Percentiles rank a stretch among this genome's conserved stretches.
Conservation (phyloP, 2,329 filamentous ascomycete species). For the Colletotrichum australisinense region DNA sequence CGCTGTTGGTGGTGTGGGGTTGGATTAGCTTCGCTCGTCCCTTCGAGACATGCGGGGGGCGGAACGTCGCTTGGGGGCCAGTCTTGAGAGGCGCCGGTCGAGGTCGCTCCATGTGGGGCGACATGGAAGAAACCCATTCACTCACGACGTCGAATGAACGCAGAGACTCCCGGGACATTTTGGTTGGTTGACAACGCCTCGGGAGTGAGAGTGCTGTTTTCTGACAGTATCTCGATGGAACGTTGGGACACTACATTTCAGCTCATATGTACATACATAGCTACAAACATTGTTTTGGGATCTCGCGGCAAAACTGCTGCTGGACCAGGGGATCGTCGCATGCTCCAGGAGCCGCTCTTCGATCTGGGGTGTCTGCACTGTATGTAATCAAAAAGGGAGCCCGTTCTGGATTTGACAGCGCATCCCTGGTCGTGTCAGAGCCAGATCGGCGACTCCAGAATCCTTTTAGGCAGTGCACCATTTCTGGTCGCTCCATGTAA, state of each 20-base stretch:
- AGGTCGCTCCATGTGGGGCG: background rate
- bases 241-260: background rate
- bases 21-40: background rate
- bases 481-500: too few species aligned
- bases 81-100: background rate
- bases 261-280: background rate
- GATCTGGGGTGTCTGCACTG: background rate
- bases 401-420: background rate
- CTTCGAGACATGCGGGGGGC: background rate
- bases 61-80: background rate
- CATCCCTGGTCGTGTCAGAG: background rate
- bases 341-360: background rate
- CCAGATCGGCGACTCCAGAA: background rate
- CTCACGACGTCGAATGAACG: background rate
- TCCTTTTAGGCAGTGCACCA: background rate
- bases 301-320: background rate
- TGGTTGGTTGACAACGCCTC: background rate
- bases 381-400: background rate
- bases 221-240: background rate
- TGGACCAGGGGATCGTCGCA: background rate
- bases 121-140: constrained; percentile 1
- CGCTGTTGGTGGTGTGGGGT: background rate
- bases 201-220: background rate
- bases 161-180: background rate
- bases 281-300: background rate